These are phyloP conservation scores for Vitis rupestris DNA, from an alignment of 164 flowering plant species.

Conservation along the genomic window DNA sequence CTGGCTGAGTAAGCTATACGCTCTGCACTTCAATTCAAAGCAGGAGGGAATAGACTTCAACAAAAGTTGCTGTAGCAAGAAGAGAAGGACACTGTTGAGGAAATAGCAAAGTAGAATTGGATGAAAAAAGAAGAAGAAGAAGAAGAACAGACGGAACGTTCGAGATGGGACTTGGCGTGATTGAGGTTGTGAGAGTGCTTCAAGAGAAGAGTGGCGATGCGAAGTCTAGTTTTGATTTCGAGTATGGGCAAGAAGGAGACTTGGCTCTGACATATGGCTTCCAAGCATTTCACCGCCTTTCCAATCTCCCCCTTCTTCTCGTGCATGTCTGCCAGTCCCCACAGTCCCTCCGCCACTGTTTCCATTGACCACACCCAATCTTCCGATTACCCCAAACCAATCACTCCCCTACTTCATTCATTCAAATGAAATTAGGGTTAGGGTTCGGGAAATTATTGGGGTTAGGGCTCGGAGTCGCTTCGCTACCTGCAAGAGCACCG, in stretches of 20 bases:
- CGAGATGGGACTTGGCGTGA: slow-evolving; percentile 88
- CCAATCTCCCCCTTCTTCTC: slow-evolving; percentile 65
- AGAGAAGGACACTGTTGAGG: neutral
- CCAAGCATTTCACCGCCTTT: slow-evolving; percentile 79
- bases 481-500: too few relatives aligned
- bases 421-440: neutral
- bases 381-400: neutral
- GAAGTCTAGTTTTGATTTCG: slow-evolving; percentile 85
- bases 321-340: slow-evolving; percentile 84
- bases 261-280: slow-evolving; percentile 78
- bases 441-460: too few relatives aligned
- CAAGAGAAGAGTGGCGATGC: slow-evolving; percentile 70
- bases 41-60: slow-evolving; percentile 85
- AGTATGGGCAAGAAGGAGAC: slow-evolving; percentile 79
- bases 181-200: slow-evolving; percentile 70
- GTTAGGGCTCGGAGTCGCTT: too few relatives aligned
- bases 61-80: slow-evolving; percentile 61
- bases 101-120: neutral
- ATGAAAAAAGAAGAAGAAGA: neutral
- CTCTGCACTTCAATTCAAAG: slow-evolving; percentile 83
- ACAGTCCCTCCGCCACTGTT: slow-evolving; percentile 80
- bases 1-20: slow-evolving; percentile 74
- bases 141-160: slow-evolving; percentile 44
- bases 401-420: neutral
- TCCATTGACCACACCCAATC: slow-evolving; percentile 47